Evolutionary conservation across 192 early-diverging fungal genomes (phyloP).

Genomic region (Coemansia sp.): DNA sequence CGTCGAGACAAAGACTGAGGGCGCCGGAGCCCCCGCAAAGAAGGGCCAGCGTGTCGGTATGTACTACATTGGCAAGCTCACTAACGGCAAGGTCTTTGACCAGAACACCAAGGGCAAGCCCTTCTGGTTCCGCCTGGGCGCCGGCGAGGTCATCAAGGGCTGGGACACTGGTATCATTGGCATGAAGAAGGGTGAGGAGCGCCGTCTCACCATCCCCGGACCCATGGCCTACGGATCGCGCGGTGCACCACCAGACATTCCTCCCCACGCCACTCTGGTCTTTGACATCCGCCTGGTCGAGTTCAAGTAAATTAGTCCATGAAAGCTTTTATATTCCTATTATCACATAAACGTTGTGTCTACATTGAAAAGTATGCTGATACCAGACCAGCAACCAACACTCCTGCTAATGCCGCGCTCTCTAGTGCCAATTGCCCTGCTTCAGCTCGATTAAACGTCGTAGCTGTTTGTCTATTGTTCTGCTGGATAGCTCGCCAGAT

Average conservation of each 20-base stretch:
- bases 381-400: conserved; percentile 12
- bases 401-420: conserved; percentile 16
- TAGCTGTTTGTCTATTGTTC: not conserved
- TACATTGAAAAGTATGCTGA: conserved; percentile 10
- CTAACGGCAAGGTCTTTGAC: conserved; percentile 95
- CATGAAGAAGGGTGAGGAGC: conserved; percentile 90
- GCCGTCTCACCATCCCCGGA: conserved; percentile 89
- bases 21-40: conserved; percentile 64
- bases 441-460: conserved; percentile 17
- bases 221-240: conserved; percentile 65
- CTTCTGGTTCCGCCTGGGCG: conserved; percentile 85
- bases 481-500: conserved; percentile 21
- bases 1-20: conserved; percentile 77
- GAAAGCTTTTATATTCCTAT: not conserved
- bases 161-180: conserved; percentile 90
- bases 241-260: conserved; percentile 95
- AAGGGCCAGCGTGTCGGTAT: conserved; percentile 66
- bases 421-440: conserved; percentile 25
- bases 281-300: conserved; percentile 89
- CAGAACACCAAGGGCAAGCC: conserved; percentile 87
- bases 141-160: conserved; percentile 93
- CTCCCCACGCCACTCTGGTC: conserved; percentile 79
- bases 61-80: conserved; percentile 93
- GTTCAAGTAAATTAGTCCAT: conserved; percentile 52
- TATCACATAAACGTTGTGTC: not conserved